Evolutionary conservation across 2,329 filamentous ascomycete species (phyloP).

Genomic region (Fusarium staphyleae): DNA sequence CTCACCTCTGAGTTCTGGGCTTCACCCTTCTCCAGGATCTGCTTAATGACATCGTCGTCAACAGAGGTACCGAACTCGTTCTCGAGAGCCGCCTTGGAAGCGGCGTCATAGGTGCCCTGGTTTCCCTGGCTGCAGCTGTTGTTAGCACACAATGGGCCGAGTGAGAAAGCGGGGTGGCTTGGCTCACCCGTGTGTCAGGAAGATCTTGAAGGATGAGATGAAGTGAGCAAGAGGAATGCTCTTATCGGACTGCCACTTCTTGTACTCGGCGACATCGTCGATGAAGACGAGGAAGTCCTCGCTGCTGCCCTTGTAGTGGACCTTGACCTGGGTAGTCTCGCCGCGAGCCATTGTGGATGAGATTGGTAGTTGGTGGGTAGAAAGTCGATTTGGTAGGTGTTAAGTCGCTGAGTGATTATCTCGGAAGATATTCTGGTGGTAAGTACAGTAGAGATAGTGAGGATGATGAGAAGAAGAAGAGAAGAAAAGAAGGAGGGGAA

Average conservation of each 20-base stretch:
- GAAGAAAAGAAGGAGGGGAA: slow-evolving; percentile 8
- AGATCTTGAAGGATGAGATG: slow-evolving; percentile 87
- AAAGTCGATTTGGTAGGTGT: slow-evolving; percentile 15
- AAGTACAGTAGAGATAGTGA: slow-evolving; percentile 18
- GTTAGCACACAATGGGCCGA: slow-evolving; percentile 18
- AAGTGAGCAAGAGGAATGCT: slow-evolving; percentile 83
- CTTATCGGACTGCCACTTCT: slow-evolving; percentile 85
- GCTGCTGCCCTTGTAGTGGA: slow-evolving; percentile 80
- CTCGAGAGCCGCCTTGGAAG: slow-evolving; percentile 77
- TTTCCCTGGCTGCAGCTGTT: slow-evolving; percentile 73
- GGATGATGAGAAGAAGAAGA: slow-evolving; percentile 23
- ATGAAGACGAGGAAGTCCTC: slow-evolving; percentile 68
- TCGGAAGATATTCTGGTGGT: slow-evolving; percentile 8
- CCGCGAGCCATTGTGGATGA: slow-evolving; percentile 70
- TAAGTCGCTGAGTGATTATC: neutral
- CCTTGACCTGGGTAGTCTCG: slow-evolving; percentile 74
- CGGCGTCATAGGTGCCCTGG: slow-evolving; percentile 79
- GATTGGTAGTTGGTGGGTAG: slow-evolving; percentile 25
- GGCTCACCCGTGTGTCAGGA: slow-evolving; percentile 82
- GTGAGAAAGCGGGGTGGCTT: slow-evolving; percentile 48
- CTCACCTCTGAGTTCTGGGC: slow-evolving; percentile 67
- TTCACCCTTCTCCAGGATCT: slow-evolving; percentile 80
- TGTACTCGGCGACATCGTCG: slow-evolving; percentile 66
- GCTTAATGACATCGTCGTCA: slow-evolving; percentile 81
- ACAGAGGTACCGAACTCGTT: slow-evolving; percentile 85